These are phyloP conservation scores for Kregervanrija pseudodelftensis DNA, from an alignment of 805 yeast genomes.

Conservation along the genomic window DNA sequence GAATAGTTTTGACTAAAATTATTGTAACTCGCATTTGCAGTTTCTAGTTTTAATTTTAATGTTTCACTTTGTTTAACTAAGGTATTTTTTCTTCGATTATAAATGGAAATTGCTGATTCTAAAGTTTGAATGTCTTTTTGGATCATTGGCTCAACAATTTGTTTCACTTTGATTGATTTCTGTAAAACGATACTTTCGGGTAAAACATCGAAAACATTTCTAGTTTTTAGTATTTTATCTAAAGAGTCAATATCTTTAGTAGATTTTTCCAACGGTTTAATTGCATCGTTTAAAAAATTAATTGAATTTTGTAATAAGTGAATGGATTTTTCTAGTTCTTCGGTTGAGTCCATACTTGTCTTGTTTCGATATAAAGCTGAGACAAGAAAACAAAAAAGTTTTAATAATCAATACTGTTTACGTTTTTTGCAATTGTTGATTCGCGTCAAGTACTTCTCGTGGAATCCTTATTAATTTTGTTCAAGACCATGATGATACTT, in stretches of 20 bases:
- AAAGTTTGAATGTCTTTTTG: constrained; percentile 4
- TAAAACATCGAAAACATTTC: constrained; percentile 11
- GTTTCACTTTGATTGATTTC: constrained; percentile 3
- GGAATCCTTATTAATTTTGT: no score
- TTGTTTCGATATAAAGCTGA: no score
- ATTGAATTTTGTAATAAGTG: constrained; percentile 3
- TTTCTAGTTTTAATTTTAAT: constrained; percentile 10
- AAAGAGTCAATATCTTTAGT: constrained; percentile 3
- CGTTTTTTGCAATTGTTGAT: no score
- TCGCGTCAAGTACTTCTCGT: no score
- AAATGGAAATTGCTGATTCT: background rate
- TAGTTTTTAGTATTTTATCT: constrained; percentile 1
- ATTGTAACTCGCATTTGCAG: background rate
- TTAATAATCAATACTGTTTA: no score
- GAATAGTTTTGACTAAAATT: no score
- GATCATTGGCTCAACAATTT: constrained; percentile 9
- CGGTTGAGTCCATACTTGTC: background rate
- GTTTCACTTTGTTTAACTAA: constrained; percentile 9
- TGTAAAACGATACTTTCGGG: constrained; percentile 8
- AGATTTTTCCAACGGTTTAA: constrained; percentile 1
- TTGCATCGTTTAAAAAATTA: constrained; percentile 3
- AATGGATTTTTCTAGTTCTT: constrained; percentile 5
- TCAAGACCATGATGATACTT: no score
- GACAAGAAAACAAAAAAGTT: no score
- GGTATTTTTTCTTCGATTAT: constrained; percentile 4